Conservation (phyloP, 768 basidiomycete genomes). For the Tulasnella calospora region DNA sequence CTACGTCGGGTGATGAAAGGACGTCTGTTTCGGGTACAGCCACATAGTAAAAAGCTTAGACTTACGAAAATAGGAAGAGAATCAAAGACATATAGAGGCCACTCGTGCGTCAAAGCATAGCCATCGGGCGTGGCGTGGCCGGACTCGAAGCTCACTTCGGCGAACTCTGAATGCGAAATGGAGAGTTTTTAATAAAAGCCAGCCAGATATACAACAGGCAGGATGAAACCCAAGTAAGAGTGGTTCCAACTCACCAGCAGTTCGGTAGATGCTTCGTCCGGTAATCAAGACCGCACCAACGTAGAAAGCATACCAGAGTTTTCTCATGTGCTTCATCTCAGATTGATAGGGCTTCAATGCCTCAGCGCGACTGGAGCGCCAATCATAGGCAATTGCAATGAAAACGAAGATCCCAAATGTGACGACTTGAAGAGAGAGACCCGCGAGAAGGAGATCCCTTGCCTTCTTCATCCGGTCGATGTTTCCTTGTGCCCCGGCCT, state of each 20-base stretch:
- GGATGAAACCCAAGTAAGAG: background rate
- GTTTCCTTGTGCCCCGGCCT: conserved; percentile 13
- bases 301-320: conserved; percentile 28
- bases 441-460: conserved; percentile 22
- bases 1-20: background rate
- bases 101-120: conserved; percentile 27
- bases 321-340: background rate
- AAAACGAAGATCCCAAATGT: conserved; percentile 22
- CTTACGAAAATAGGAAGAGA: conserved; percentile 26
- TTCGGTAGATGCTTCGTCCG: conserved; percentile 25
- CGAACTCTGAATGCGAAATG: conserved; percentile 19
- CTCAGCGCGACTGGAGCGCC: background rate
- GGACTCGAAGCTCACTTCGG: conserved; percentile 13
- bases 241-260: conserved; percentile 10
- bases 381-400: conserved; percentile 23
- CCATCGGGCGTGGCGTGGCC: conserved; percentile 10
- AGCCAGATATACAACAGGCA: background rate
- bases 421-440: conserved; percentile 26
- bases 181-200: background rate
- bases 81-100: conserved; percentile 27
- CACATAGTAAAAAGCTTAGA: background rate
- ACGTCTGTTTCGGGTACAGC: background rate
- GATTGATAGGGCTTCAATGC: background rate
- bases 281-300: conserved; percentile 17
- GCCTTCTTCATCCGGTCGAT: background rate